phyloP scores from a whole-genome alignment of 768 basidiomycete species.

The Boletales sp. region DNA sequence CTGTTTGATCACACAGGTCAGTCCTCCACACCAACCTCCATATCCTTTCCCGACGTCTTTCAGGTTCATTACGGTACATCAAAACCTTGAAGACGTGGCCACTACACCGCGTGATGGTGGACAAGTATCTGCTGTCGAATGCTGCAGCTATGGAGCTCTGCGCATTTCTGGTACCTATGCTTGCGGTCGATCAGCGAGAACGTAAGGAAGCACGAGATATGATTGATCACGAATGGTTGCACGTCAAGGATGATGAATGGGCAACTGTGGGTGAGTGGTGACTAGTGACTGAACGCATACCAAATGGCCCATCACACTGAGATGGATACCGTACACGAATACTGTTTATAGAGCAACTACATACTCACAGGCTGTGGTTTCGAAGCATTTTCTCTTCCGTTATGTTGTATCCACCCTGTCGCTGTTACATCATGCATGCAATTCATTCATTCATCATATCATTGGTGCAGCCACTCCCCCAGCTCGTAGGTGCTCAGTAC shows the following conservation, averaged over 20 bases:
- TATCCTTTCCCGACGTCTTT: slow-evolving; percentile 4
- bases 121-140: slow-evolving; percentile 78
- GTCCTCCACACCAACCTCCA: slow-evolving; percentile 18
- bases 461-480: no score
- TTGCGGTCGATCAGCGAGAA: slow-evolving; percentile 62
- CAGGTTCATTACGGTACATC: slow-evolving; percentile 72
- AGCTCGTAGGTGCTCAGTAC: no score
- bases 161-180: slow-evolving; percentile 72
- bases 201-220: slow-evolving; percentile 72
- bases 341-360: slow-evolving; percentile 1
- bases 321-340: slow-evolving; percentile 13
- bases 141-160: slow-evolving; percentile 57
- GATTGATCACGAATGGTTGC: slow-evolving; percentile 73
- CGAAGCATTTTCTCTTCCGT: no score
- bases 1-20: slow-evolving; percentile 72
- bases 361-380: slow-evolving; percentile 2
- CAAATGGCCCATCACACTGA: neutral
- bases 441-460: no score
- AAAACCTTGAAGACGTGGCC: slow-evolving; percentile 77
- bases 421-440: no score
- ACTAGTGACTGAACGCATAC: slow-evolving; percentile 1
- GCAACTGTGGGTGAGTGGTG: slow-evolving; percentile 29
- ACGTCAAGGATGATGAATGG: slow-evolving; percentile 32
- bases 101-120: slow-evolving; percentile 76
- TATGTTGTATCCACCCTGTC: no score